A percentile compares a stretch with the other conserved stretches of the same genome.
phyloP scores from a whole-genome alignment of 2,329 filamentous ascomycete genomes.

The Arthroderma uncinatum region DNA sequence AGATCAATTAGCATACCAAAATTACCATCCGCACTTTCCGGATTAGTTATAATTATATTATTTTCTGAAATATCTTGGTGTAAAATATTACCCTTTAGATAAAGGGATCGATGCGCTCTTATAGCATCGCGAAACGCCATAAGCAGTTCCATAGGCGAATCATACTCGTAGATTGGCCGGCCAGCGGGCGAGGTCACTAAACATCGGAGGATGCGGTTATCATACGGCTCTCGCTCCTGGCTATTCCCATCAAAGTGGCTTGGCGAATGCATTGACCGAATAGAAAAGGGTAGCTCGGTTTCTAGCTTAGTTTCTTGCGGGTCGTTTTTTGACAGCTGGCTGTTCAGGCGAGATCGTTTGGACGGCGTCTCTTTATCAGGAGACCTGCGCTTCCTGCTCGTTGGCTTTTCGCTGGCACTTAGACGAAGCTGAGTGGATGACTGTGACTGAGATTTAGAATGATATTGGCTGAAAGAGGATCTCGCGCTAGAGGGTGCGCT shows the following conservation, averaged over 20 bases:
- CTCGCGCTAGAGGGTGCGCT: slow-evolving; percentile 7
- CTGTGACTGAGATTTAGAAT: background rate
- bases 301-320: background rate
- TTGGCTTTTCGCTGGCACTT: background rate
- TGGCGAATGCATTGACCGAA: slow-evolving; percentile 2
- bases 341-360: background rate
- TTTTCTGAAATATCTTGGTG: slow-evolving; percentile 29
- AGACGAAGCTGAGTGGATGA: background rate
- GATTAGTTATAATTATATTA: slow-evolving; percentile 31
- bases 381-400: slow-evolving; percentile 7
- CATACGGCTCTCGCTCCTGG: slow-evolving; percentile 13
- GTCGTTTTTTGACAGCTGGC: too few species aligned
- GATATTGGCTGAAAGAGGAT: slow-evolving; percentile 11
- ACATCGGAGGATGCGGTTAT: slow-evolving; percentile 24
- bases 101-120: slow-evolving; percentile 29
- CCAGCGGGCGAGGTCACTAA: slow-evolving; percentile 24
- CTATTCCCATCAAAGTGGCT: background rate
- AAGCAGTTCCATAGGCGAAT: slow-evolving; percentile 25
- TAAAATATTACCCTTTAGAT: slow-evolving; percentile 25
- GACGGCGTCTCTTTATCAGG: background rate
- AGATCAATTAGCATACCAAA: slow-evolving; percentile 29
- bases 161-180: slow-evolving; percentile 21
- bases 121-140: slow-evolving; percentile 27
- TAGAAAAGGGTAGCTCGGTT: background rate
- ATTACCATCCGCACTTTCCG: slow-evolving; percentile 8